Evolutionary conservation across 768 basidiomycete species (phyloP).

Genomic region (Galerina marginata): DNA sequence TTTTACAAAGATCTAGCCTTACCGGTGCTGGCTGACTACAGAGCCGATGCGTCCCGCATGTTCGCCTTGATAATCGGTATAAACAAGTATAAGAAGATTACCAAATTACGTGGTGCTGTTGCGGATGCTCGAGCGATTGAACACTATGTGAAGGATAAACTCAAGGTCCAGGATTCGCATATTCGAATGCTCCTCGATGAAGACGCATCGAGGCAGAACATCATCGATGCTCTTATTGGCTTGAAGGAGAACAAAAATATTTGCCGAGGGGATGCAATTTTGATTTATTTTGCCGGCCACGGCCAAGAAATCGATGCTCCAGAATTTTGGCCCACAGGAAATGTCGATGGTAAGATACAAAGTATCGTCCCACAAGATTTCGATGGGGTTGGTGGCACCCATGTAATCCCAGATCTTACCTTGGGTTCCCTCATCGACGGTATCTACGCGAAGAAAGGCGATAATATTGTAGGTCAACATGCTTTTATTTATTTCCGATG

Average conservation of each 20-base stretch:
- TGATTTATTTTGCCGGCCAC: constrained; percentile 2
- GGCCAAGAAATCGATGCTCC: constrained; percentile 4
- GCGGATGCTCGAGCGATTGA: background rate
- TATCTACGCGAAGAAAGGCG: background rate
- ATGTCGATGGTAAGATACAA: background rate
- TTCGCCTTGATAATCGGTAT: background rate
- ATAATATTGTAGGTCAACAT: background rate
- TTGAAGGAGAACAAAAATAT: background rate
- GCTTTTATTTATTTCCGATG: background rate
- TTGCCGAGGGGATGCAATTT: background rate
- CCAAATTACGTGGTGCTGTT: background rate
- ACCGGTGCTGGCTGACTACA: too few relatives aligned
- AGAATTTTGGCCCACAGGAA: background rate
- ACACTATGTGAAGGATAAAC: background rate
- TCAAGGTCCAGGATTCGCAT: background rate
- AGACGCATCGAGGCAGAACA: background rate
- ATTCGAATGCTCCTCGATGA: background rate
- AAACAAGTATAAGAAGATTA: background rate
- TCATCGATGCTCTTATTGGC: background rate
- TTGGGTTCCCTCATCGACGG: constrained; percentile 1
- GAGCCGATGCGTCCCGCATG: background rate
- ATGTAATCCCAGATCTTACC: constrained; percentile 9
- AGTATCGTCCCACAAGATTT: constrained; percentile 7
- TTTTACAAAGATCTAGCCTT: too few relatives aligned
- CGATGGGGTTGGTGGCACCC: background rate